These are phyloP conservation scores for Cryptosporidium sp. DNA, from an alignment of 169 alveolate genomes.

Conservation along the genomic window DNA sequence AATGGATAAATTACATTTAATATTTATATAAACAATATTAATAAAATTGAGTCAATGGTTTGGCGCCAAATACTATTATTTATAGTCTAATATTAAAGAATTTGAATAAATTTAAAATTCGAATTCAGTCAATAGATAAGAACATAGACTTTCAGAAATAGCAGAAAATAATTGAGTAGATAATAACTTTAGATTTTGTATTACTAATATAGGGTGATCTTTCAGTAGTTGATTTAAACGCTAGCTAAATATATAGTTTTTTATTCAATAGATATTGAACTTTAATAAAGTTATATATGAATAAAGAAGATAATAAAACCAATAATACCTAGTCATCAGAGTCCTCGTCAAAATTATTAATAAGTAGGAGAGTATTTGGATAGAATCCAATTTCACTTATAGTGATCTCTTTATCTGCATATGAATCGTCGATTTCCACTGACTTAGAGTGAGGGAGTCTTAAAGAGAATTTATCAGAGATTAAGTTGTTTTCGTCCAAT, in stretches of 20 bases:
- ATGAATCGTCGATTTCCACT: slow-evolving; percentile 44
- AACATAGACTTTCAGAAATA: not conserved
- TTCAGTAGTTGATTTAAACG: not conserved
- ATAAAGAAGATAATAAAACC: not conserved
- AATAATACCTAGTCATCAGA: not conserved
- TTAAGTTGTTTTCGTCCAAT: slow-evolving; percentile 24
- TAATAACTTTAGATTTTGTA: no score
- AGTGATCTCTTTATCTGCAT: not conserved
- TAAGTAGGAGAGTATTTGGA: slow-evolving; percentile 50
- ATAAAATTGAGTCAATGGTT: not conserved
- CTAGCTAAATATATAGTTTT: not conserved
- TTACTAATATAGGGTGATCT: not conserved
- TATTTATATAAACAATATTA: not conserved
- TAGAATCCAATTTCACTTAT: slow-evolving; percentile 44
- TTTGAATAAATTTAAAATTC: no score
- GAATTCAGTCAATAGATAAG: no score
- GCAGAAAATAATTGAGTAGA: not conserved
- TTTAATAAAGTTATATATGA: not conserved
- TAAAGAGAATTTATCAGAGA: slow-evolving; percentile 31
- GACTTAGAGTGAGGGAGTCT: slow-evolving; percentile 65
- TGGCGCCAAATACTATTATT: not conserved
- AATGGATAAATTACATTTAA: no score
- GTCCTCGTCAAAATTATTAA: slow-evolving; percentile 49
- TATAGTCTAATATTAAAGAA: not conserved
- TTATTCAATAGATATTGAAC: no score